Conservation (phyloP, 352 stramenopile species). For the Phytophthora cactorum region DNA sequence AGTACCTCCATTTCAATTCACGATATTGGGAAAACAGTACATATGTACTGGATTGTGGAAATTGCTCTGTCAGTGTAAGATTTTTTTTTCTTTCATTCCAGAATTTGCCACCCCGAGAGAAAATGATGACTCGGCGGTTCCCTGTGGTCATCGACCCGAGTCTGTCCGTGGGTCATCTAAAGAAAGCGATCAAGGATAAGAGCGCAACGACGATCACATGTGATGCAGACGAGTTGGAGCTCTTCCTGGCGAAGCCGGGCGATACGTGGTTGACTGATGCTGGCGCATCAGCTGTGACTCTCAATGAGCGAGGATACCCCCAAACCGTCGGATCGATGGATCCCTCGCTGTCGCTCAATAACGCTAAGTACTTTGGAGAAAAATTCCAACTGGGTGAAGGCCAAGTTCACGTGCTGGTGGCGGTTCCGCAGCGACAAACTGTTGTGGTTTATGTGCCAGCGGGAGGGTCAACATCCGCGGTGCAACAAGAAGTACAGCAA, state of each 20-base stretch:
- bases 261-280: slow-evolving; percentile 20
- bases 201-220: no score
- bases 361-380: slow-evolving; percentile 24
- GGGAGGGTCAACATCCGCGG: no score
- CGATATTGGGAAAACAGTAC: no score
- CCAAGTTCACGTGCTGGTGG: slow-evolving; percentile 17
- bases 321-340: slow-evolving; percentile 24
- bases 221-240: slow-evolving; percentile 1
- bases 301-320: slow-evolving; percentile 3
- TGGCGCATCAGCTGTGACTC: not conserved
- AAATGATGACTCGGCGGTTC: not conserved
- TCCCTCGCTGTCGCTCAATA: slow-evolving; percentile 17
- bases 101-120: not conserved
- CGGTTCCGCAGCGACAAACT: not conserved
- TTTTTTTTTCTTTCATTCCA: no score
- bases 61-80: no score
- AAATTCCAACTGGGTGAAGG: slow-evolving; percentile 19
- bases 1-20: no score
- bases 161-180: not conserved
- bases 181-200: not conserved
- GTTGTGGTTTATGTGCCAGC: no score
- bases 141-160: not conserved
- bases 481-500: not conserved
- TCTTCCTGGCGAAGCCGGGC: slow-evolving; percentile 36
- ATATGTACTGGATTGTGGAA: no score